phyloP scores from a whole-genome alignment of 345 rosid genomes.

The Raphanus raphanistrum region DNA sequence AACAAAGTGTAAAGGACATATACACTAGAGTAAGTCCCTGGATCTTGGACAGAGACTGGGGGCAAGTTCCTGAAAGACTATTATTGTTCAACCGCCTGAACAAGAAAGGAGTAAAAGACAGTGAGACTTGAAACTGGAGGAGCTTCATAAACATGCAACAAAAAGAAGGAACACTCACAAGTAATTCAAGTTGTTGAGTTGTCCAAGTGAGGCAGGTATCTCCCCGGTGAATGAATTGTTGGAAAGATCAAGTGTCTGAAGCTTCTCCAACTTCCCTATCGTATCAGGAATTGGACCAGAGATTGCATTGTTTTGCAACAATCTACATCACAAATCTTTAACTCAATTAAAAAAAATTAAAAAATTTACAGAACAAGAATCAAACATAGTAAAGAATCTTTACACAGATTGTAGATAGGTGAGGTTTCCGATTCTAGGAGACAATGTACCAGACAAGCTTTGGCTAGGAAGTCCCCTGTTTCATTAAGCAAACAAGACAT shows the following conservation, averaged over 20 bases:
- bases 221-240: constrained; percentile 74
- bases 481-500: constrained; percentile 5
- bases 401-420: constrained; percentile 85
- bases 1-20: constrained; percentile 26
- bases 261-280: constrained; percentile 85
- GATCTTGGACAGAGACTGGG: constrained; percentile 75
- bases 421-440: constrained; percentile 85
- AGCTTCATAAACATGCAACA: neutral
- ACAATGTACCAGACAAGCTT: constrained; percentile 87
- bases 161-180: constrained; percentile 51
- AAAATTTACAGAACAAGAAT: neutral
- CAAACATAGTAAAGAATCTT: constrained; percentile 33
- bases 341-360: constrained; percentile 15
- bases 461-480: constrained; percentile 95
- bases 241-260: constrained; percentile 91
- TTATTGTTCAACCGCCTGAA: constrained; percentile 94
- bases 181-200: constrained; percentile 76
- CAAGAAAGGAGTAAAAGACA: constrained; percentile 6
- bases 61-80: constrained; percentile 79
- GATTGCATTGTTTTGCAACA: constrained; percentile 93
- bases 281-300: constrained; percentile 76
- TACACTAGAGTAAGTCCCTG: constrained; percentile 91
- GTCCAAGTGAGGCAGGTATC: constrained; percentile 77
- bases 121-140: constrained; percentile 13
- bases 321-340: constrained; percentile 47